Evolutionary conservation across 2,329 filamentous ascomycete genomes (phyloP).

Genomic region (Neonectria faginata): DNA sequence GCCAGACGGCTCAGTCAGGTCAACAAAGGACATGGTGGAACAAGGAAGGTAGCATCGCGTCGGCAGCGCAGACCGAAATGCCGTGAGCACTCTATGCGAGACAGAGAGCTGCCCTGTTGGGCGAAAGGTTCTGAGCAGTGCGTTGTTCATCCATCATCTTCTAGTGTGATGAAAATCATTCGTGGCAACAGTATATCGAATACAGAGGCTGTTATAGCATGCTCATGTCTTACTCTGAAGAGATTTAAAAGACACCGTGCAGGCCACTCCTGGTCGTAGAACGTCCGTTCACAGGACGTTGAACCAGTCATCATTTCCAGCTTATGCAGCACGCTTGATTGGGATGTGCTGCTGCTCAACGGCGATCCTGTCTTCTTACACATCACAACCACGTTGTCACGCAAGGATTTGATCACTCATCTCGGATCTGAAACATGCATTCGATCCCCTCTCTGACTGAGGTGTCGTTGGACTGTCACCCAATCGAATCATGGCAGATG

Average conservation of each 20-base stretch:
- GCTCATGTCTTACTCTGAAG: background rate
- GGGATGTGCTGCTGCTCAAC: slow-evolving; percentile 1
- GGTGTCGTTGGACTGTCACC: background rate
- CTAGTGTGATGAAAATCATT: background rate
- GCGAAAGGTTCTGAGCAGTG: background rate
- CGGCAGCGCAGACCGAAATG: slow-evolving; percentile 2
- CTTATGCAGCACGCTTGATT: slow-evolving; percentile 20
- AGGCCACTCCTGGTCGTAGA: background rate
- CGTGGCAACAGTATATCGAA: background rate
- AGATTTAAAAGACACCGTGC: background rate
- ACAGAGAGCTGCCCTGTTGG: slow-evolving; percentile 3
- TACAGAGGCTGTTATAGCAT: background rate
- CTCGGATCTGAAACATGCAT: slow-evolving; percentile 26
- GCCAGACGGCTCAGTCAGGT: background rate
- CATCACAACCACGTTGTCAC: background rate
- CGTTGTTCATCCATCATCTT: background rate
- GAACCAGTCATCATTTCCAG: slow-evolving; percentile 3
- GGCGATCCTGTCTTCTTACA: background rate
- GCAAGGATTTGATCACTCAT: slow-evolving; percentile 9
- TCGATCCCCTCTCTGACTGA: background rate
- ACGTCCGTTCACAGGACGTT: slow-evolving; percentile 1
- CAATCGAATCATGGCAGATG: slow-evolving; percentile 9
- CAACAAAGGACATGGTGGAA: background rate
- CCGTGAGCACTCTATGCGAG: background rate
- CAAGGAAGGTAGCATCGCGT: background rate